Conservation (phyloP, 176 grass and related monocot species). For the Elymus sibiricus region DNA sequence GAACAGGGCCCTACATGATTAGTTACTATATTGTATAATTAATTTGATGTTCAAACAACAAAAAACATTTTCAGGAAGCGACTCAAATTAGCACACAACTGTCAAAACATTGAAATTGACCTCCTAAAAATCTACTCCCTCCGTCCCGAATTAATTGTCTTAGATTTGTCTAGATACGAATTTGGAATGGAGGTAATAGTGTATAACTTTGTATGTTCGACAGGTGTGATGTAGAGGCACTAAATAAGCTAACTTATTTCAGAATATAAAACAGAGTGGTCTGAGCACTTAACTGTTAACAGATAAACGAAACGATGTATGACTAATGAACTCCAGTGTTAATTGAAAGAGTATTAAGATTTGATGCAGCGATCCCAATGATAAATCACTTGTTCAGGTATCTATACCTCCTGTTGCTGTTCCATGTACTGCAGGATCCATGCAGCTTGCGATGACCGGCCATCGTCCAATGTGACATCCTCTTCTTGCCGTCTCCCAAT, state of each 20-base stretch:
- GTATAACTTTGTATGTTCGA: background rate
- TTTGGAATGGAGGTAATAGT: background rate
- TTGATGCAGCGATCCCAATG: background rate
- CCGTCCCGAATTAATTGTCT: too few relatives aligned
- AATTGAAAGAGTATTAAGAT: slow-evolving; percentile 4
- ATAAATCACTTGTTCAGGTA: slow-evolving; percentile 5
- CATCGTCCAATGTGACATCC: slow-evolving; percentile 69
- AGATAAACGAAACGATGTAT: background rate
- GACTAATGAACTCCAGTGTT: background rate
- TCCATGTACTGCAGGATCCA: slow-evolving; percentile 99
- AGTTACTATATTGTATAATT: background rate
- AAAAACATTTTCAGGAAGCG: background rate
- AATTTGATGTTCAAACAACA: background rate
- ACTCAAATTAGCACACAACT: background rate
- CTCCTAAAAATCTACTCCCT: background rate
- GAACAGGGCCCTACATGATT: slow-evolving; percentile 1
- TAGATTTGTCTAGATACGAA: too few relatives aligned
- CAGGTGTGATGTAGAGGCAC: slow-evolving; percentile 3
- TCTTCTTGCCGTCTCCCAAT: slow-evolving; percentile 42
- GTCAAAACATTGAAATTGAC: background rate
- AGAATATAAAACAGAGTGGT: slow-evolving; percentile 7
- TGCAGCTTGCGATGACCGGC: slow-evolving; percentile 62
- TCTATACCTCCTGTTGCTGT: slow-evolving; percentile 79
- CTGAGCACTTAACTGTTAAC: background rate
- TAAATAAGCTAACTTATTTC: background rate